These are phyloP conservation scores for Astrothelium macrocarpum DNA, from an alignment of 495 filamentous ascomycete genomes.

Conservation along the genomic window DNA sequence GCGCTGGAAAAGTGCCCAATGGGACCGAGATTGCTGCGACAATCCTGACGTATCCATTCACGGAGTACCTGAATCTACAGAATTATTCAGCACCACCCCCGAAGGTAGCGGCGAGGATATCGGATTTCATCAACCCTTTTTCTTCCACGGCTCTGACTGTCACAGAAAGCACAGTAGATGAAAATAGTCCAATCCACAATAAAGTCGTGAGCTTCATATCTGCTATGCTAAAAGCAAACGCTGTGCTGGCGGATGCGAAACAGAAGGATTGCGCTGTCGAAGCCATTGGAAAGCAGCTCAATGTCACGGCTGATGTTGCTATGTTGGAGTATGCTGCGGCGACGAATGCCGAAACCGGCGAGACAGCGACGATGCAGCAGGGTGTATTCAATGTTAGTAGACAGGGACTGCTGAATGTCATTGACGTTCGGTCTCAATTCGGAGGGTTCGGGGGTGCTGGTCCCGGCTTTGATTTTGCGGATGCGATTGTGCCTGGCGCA, in stretches of 20 bases:
- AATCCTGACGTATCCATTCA: slow-evolving; percentile 27
- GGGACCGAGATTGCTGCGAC: slow-evolving; percentile 26
- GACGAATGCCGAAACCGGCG: slow-evolving; percentile 17
- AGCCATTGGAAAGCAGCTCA: slow-evolving; percentile 20
- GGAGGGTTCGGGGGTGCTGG: slow-evolving; percentile 22
- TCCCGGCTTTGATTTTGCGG: slow-evolving; percentile 21
- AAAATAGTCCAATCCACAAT: slow-evolving; percentile 1
- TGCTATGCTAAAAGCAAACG: slow-evolving; percentile 25
- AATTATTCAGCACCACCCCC: slow-evolving; percentile 10
- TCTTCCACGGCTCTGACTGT: slow-evolving; percentile 24
- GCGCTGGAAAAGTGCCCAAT: slow-evolving; percentile 22
- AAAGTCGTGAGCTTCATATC: slow-evolving; percentile 25
- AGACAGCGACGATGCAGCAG: slow-evolving; percentile 11
- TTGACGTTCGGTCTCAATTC: slow-evolving; percentile 24
- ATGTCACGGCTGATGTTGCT: slow-evolving; percentile 17
- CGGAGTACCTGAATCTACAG: slow-evolving; percentile 12
- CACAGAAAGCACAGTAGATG: slow-evolving; percentile 12
- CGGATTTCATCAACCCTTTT: slow-evolving; percentile 22
- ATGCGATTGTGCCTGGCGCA: slow-evolving; percentile 23
- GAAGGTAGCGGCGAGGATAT: slow-evolving; percentile 23
- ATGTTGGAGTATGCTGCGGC: slow-evolving; percentile 19
- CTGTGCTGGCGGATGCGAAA: slow-evolving; percentile 16
- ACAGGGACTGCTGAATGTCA: slow-evolving; percentile 25
- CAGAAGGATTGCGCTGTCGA: slow-evolving; percentile 18
- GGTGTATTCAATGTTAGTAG: slow-evolving; percentile 23